Conservation (phyloP, 345 rosid genomes). For the Populus simonii region DNA sequence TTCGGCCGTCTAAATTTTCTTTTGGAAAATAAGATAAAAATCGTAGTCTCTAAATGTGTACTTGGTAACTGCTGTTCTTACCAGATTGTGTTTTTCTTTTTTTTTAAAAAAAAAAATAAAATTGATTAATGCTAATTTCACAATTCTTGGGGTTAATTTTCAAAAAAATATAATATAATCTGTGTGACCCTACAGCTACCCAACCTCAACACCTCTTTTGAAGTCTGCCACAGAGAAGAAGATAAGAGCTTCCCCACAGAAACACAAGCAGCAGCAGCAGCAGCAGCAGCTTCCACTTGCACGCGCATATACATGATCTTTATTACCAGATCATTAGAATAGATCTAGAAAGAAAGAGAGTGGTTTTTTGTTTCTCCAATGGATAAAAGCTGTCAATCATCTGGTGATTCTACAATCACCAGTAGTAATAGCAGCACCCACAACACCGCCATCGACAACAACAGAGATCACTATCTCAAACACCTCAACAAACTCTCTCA, state of each 20-base stretch:
- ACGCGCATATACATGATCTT: neutral
- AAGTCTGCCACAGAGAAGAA: neutral
- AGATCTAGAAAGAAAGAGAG: slow-evolving; percentile 19
- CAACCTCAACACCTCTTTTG: neutral
- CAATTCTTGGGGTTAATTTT: too few relatives aligned
- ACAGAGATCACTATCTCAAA: slow-evolving; percentile 37
- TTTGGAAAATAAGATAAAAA: too few relatives aligned
- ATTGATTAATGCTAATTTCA: too few relatives aligned
- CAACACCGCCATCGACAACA: slow-evolving; percentile 4
- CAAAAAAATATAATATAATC: neutral
- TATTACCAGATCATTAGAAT: neutral
- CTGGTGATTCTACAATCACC: slow-evolving; percentile 41
- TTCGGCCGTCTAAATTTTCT: too few relatives aligned
- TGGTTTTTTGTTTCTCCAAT: slow-evolving; percentile 15
- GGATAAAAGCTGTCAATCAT: slow-evolving; percentile 61
- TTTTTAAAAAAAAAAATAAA: too few relatives aligned
- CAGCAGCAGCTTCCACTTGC: too few relatives aligned
- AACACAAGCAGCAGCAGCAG: neutral
- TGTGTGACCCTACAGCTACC: neutral
- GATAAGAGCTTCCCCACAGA: neutral
- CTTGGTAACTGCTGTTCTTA: too few relatives aligned
- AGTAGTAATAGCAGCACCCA: slow-evolving; percentile 17
- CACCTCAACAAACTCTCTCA: slow-evolving; percentile 83
- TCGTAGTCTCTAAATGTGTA: too few relatives aligned
- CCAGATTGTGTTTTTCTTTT: too few relatives aligned